Base-by-base conservation (phyloP, 1,284 basidiomycete species). In the Sanghuangporus weigelae region DNA sequence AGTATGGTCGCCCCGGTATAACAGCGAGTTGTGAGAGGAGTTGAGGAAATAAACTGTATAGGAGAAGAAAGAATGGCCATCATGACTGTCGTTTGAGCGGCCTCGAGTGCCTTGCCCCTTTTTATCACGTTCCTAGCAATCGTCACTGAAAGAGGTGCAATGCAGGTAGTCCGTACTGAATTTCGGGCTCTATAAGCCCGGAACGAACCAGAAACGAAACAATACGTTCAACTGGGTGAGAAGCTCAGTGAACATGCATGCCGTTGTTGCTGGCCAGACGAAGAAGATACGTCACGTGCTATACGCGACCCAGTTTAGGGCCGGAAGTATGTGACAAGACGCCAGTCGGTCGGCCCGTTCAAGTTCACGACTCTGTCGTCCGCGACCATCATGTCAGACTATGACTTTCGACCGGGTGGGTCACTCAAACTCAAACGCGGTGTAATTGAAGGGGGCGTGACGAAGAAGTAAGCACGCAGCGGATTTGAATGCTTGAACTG, bases 391-490 rank as follows among this genome's bases (percentile, higher is more conserved):
- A 90, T 92, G 87, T 84, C 86, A 68, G 93, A 93, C 10, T 96
- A 96, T 77, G 86, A 92, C 77, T 82, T 91, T 76, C 87, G 86
- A 71, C 87, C 93, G 53, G 91, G 93, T 54, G 94, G 95, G 71
- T 87, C 90, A 68, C 87, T 96, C 73, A 96, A 95, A 77, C 83
- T 96, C 74, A 96, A 96, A 77, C 16, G 16, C 1, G 89, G 92
- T 55, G 85, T 88, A 42, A 81, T 78, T 42, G 89, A 89, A 67
- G 89, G 89, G 63, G 89, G 86, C 3, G 79, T 88, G 62, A 83
- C 85, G 50, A 93, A 95, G 74, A 95, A 95, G 93, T 94, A 72
- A 71, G 86, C 81, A 0, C 59, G 63, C 51, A 56, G 54, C 61
- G 36, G 51, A 46, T 7, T 8, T 36, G 40, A 64, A 23, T 31